These are phyloP conservation scores for Esteya vermicola DNA, from an alignment of 2,329 filamentous ascomycete genomes.

Conservation along the genomic window DNA sequence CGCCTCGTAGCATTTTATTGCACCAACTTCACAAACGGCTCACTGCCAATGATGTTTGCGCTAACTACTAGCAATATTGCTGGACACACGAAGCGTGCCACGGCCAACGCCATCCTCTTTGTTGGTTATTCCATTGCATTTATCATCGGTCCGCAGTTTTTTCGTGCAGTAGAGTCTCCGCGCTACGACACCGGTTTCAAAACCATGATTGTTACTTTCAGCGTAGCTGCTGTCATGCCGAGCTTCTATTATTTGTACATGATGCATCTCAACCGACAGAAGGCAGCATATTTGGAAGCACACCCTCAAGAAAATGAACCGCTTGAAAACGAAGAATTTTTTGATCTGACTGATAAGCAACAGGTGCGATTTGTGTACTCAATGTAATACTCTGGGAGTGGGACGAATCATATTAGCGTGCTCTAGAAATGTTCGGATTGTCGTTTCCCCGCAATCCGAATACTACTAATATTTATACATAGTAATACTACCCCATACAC, in stretches of 20 bases:
- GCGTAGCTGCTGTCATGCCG: neutral
- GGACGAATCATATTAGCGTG: too few relatives aligned
- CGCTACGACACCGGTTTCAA: constrained; percentile 5
- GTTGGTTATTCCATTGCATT: constrained; percentile 3
- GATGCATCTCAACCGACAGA: neutral
- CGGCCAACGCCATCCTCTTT: constrained; percentile 37
- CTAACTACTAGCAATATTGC: constrained; percentile 50
- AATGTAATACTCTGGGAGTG: neutral
- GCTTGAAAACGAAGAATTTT: constrained; percentile 5
- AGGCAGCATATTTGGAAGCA: neutral
- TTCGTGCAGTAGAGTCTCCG: constrained; percentile 5
- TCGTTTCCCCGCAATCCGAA: too few relatives aligned
- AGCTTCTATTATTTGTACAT: neutral
- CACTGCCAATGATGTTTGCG: constrained; percentile 42
- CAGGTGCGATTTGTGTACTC: constrained; percentile 8
- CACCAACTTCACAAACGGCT: constrained; percentile 28
- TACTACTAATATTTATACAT: too few relatives aligned
- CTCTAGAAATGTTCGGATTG: neutral
- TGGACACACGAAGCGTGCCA: constrained; percentile 53
- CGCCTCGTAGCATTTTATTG: constrained; percentile 36
- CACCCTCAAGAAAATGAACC: neutral
- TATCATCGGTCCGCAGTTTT: constrained; percentile 8
- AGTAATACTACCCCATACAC: too few relatives aligned
- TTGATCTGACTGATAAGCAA: constrained; percentile 13
- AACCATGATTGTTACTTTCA: constrained; percentile 3